Base-by-base conservation (phyloP, 257 asterid genomes). In the Nicotiana obtusifolia region DNA sequence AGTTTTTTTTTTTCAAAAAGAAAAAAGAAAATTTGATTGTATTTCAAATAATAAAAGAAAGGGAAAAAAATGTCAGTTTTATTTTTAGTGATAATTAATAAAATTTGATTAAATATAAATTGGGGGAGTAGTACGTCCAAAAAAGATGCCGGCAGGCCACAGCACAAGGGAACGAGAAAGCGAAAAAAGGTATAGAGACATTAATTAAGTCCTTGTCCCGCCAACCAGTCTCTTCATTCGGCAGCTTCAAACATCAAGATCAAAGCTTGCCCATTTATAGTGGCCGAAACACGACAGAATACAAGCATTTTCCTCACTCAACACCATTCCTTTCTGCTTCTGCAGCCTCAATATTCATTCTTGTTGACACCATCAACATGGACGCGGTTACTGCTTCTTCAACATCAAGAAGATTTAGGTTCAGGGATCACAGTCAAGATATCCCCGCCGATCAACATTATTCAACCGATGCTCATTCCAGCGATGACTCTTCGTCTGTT, bases 401-500 rank as follows among this genome's bases (percentile, higher is more conserved):
- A 65, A 84, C 85, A 13, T 47, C 93, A 16, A 86, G 88, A 16
- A 86, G 88, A 73, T 92, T 92, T 52, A 88, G 92, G 11, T 89
- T 90, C 88, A 89, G 95, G 87, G 93, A 89, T 65, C 91, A 86
- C 83, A 64, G 89, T 86, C 54, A 82, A 41, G 49, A 81, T 53
- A 81, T 68, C 16, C 26, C 80, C 44, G 82, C 65, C 33, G 87
- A 83, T 7, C 87, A 78, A 3, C 86, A 84, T 22, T 90, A 84
- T 22, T 90, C 90, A 0, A 81, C 84, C 3, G 85, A 86, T 24
- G 87, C 78, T 60, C 87, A 85, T 83, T 84, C 88, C 17, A 82
- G 82, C 37, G 80, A 80, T 1, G 95, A 92, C 69, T 86, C 88
- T 65, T 89, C 87, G 2, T 90, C 91, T 73, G 22, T 87, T 65